Percentiles rank a stretch among this genome's conserved stretches.
Conservation (phyloP, 2,329 filamentous ascomycete species). For the Monilinia fructicola region DNA sequence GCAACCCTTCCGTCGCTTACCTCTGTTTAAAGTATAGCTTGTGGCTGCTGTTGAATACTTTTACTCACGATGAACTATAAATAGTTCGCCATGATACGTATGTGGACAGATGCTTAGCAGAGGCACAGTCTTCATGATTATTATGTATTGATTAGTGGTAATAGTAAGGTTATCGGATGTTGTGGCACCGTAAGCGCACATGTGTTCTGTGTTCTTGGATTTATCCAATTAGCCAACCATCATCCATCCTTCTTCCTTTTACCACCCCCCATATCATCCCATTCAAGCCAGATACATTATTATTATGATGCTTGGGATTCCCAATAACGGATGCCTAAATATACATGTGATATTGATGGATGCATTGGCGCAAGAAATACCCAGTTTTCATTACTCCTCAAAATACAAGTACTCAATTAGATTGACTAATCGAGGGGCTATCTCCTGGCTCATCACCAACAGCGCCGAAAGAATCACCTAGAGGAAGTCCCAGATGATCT, state of each 20-base stretch:
- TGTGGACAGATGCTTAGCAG: not conserved
- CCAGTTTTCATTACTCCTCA: conserved; percentile 7
- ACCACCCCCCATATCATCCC: not conserved
- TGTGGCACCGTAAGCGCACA: conserved; percentile 10
- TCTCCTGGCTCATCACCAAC: conserved; percentile 12
- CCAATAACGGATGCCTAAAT: conserved; percentile 9
- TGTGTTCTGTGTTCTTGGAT: conserved; percentile 1
- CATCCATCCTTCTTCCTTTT: not conserved
- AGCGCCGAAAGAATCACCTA: too few relatives aligned
- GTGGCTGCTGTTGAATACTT: conserved; percentile 15
- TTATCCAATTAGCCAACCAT: conserved; percentile 6
- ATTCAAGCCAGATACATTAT: not conserved
- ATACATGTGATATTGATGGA: conserved; percentile 6
- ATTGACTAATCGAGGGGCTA: not conserved
- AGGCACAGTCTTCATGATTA: not conserved
- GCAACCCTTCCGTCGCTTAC: conserved; percentile 14
- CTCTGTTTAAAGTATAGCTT: conserved; percentile 8
- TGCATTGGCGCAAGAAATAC: conserved; percentile 1
- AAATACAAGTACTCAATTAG: not conserved
- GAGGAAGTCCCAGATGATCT: not conserved
- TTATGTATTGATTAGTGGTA: not conserved
- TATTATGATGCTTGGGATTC: conserved; percentile 3
- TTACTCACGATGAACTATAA: conserved; percentile 8
- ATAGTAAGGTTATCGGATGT: not conserved
- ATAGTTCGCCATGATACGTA: not conserved